Conservation (phyloP, 805 yeast species). For the Cephaloascus albidus region DNA sequence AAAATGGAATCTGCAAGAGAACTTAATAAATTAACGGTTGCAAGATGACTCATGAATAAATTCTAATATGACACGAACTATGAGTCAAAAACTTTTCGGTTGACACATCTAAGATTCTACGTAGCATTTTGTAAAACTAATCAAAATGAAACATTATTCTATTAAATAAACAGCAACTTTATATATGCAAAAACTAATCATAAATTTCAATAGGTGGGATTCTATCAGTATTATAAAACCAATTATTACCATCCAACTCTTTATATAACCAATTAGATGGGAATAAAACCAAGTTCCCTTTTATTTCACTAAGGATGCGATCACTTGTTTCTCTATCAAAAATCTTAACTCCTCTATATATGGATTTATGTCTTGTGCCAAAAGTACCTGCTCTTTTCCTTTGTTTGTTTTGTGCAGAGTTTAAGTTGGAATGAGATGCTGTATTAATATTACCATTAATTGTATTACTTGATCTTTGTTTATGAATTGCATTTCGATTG, state of each 20-base stretch:
- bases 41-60: too few species aligned
- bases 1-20: too few species aligned
- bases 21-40: too few species aligned
- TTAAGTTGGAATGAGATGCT: background rate
- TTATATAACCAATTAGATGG: constrained; percentile 85
- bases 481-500: constrained; percentile 1
- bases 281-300: constrained; percentile 85
- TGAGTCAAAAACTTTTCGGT: too few species aligned
- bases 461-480: constrained; percentile 1
- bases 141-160: too few species aligned
- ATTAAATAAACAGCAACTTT: too few species aligned
- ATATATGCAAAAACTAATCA: too few species aligned
- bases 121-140: too few species aligned
- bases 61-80: too few species aligned
- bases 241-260: constrained; percentile 85
- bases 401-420: constrained; percentile 4
- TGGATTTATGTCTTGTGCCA: constrained; percentile 19
- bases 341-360: constrained; percentile 34
- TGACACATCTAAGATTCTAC: too few species aligned
- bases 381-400: constrained; percentile 28
- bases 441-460: background rate
- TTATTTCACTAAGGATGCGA: constrained; percentile 56
- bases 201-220: constrained; percentile 93
- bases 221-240: constrained; percentile 93
- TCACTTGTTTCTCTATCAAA: constrained; percentile 74